Evolutionary conservation across 1,284 basidiomycete genomes (phyloP).

Genomic region (Megacollybia platyphylla): DNA sequence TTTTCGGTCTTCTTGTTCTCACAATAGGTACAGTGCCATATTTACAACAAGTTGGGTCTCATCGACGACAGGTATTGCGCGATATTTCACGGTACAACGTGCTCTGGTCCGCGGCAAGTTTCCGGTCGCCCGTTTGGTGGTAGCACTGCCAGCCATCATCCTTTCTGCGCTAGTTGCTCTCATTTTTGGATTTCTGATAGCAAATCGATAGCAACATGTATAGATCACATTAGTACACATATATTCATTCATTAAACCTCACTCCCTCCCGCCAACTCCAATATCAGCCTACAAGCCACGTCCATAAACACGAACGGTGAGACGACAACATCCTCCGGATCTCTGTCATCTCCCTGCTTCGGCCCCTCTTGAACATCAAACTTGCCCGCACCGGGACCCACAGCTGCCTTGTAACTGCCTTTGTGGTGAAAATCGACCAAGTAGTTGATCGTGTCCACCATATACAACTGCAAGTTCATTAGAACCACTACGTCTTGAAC

Average conservation of each 20-base stretch:
- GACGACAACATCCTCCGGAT: constrained; percentile 68
- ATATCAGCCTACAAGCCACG: constrained; percentile 75
- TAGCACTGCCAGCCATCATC: constrained; percentile 24
- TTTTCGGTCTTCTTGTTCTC: constrained; percentile 33
- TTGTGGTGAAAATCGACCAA: constrained; percentile 98
- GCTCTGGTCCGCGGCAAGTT: constrained; percentile 38
- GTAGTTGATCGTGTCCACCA: constrained; percentile 93
- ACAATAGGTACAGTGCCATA: constrained; percentile 21
- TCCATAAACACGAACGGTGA: constrained; percentile 97
- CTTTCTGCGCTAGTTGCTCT: constrained; percentile 37
- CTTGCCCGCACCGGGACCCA: constrained; percentile 47
- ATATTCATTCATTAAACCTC: neutral
- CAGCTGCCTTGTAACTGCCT: constrained; percentile 70
- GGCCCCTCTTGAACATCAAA: constrained; percentile 39
- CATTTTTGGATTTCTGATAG: constrained; percentile 11
- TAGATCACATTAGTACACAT: neutral
- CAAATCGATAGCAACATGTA: neutral
- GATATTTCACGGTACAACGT: constrained; percentile 45
- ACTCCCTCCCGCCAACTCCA: constrained; percentile 57
- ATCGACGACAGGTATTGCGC: constrained; percentile 24
- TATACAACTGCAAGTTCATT: constrained; percentile 96
- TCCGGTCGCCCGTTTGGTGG: constrained; percentile 33
- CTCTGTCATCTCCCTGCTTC: constrained; percentile 7
- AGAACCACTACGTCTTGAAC: constrained; percentile 85
- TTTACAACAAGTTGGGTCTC: neutral